phyloP scores from a whole-genome alignment of 1,284 basidiomycete species.

The Erythrobasidium hasegawianum region DNA sequence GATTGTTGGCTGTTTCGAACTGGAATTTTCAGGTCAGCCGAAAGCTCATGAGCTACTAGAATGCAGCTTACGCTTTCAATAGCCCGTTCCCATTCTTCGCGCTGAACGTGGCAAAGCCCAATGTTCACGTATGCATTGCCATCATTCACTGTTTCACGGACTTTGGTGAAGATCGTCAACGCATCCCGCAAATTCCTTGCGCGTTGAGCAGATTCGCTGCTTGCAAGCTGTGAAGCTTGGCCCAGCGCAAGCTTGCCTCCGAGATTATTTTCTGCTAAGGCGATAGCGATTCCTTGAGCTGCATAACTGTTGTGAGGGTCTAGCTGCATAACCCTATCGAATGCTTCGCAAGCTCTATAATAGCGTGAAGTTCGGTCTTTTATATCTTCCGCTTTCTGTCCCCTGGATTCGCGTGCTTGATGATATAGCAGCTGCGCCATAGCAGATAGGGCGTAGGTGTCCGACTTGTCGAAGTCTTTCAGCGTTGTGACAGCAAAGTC shows the following conservation, averaged over 20 bases:
- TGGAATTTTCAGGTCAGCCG: too few relatives aligned
- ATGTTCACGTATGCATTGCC: conserved; percentile 89
- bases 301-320: conserved; percentile 82
- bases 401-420: conserved; percentile 67
- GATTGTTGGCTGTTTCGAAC: conserved; percentile 81
- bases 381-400: conserved; percentile 57
- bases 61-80: conserved; percentile 90
- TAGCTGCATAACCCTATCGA: conserved; percentile 76
- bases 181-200: conserved; percentile 57
- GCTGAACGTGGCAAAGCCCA: conserved; percentile 84
- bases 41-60: too few relatives aligned
- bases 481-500: conserved; percentile 80
- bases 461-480: conserved; percentile 74
- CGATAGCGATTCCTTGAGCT: conserved; percentile 86
- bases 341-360: conserved; percentile 77
- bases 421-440: conserved; percentile 79
- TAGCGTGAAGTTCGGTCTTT: conserved; percentile 74
- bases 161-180: conserved; percentile 77
- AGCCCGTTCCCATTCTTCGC: conserved; percentile 87
- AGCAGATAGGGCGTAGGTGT: conserved; percentile 85
- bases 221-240: conserved; percentile 44
- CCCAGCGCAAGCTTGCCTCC: conserved; percentile 52
- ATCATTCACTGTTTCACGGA: conserved; percentile 76
- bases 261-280: conserved; percentile 81
- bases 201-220: conserved; percentile 56